These are phyloP conservation scores for Cylindrotheca fusiformis DNA, from an alignment of 108 stramenopile genomes.

Conservation along the genomic window DNA sequence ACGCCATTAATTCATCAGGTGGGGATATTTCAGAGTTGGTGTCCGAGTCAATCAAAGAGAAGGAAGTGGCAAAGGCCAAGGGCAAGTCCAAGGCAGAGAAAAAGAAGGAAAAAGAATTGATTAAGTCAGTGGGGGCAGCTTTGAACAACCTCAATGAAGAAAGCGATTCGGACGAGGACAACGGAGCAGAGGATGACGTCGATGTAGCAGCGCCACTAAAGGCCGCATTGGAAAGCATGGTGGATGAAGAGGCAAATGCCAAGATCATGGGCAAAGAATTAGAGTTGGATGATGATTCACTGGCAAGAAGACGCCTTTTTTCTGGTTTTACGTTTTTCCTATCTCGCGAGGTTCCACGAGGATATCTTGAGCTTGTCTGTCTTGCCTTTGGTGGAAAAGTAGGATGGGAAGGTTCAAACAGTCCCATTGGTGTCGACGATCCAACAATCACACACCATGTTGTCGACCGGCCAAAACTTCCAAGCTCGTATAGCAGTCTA, in stretches of 20 bases:
- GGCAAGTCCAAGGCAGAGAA: constrained; percentile 29
- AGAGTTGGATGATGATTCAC: constrained; percentile 61
- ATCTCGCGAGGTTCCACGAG: constrained; percentile 92
- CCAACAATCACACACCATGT: constrained; percentile 94
- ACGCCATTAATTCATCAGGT: constrained; percentile 54
- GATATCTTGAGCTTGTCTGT: constrained; percentile 91
- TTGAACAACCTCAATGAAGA: constrained; percentile 57
- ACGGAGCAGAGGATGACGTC: constrained; percentile 64
- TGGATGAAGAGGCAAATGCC: constrained; percentile 39
- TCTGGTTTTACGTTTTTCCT: constrained; percentile 87
- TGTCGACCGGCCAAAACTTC: constrained; percentile 82
- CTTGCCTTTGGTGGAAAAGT: constrained; percentile 89
- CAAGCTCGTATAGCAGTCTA: constrained; percentile 49
- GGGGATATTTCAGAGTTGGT: constrained; percentile 66
- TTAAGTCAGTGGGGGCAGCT: constrained; percentile 66
- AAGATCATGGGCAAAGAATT: constrained; percentile 33
- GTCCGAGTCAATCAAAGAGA: constrained; percentile 46
- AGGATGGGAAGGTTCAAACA: constrained; percentile 93
- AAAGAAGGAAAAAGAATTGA: constrained; percentile 58
- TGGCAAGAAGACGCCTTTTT: constrained; percentile 73
- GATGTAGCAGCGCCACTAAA: constrained; percentile 77
- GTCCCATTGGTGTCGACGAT: constrained; percentile 81
- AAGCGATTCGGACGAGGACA: constrained; percentile 47
- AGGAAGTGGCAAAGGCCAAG: constrained; percentile 9
- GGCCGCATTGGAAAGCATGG: constrained; percentile 76